Evolutionary conservation across 1,284 basidiomycete genomes (phyloP), one percentile per base, ranked within the genome.

Genomic region (Cutaneotrichosporon sp.): DNA sequence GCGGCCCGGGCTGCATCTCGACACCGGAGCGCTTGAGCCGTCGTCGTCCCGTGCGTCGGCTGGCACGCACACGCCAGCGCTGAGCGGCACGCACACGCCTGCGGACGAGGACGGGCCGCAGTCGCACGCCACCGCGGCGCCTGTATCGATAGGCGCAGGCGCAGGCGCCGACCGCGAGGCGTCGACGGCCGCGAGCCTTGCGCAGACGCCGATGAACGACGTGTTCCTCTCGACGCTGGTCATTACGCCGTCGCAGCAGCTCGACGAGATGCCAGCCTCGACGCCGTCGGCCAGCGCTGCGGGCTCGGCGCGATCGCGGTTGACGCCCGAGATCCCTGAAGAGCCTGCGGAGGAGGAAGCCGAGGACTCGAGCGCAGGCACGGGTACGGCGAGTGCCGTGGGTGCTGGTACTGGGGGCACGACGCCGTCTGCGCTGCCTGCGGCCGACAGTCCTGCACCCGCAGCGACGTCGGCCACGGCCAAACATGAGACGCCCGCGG

Each of bases 171-270:
- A 43, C n/a, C 40, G 26, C 14, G 54, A 45, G 14, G 13, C 39
- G 15, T 40, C 46, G 4, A 40, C 30, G 14, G 22, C 17, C 8
- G 47, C 38, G 4, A 53, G 51, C n/a, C 48, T 57, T 8, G 51
- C 51, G 4, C 52, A 57, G 12, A 80, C 79, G 8, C 79, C 79
- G 0, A 74, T 76, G 61, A 80, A 80, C 65, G 69, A 76, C 36
- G 75, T 74, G 2, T 79, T 80, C 65, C 63, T 80, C 5, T 72
- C 73, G 37, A 78, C 56, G 23, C 43, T 58, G 12, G 56, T 51
- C 9, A 21, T 54, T 14, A 22, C 14, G 26, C 40, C 35, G 4
- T 34, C 30, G 15, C 30, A 43, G 8, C 12, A 17, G 21, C 41
- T 43, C 12, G 23, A n/a, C 22, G 14, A 18, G 20, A 33, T 8